phyloP scores from a whole-genome alignment of 306 rosid genomes.

The Cicer arietinum region DNA sequence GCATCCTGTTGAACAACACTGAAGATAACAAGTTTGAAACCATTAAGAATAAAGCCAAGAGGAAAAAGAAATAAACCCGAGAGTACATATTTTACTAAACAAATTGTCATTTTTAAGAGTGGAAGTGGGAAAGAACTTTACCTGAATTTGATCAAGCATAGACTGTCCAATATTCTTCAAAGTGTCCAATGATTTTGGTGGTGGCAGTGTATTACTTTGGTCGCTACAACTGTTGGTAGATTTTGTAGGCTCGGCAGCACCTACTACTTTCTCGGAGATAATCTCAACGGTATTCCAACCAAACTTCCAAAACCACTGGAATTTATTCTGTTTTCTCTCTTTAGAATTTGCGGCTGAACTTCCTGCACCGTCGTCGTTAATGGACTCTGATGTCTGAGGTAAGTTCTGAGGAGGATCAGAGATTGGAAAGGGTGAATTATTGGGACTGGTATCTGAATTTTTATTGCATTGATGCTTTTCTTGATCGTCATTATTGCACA shows the following conservation, averaged over 20 bases:
- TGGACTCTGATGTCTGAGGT: slow-evolving; percentile 53
- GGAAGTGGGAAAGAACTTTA: slow-evolving; percentile 42
- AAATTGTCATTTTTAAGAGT: slow-evolving; percentile 19
- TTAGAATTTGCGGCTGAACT: slow-evolving; percentile 51
- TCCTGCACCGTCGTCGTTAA: slow-evolving; percentile 43
- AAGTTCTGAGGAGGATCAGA: slow-evolving; percentile 52
- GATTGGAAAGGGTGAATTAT: slow-evolving; percentile 51
- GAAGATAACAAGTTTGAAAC: slow-evolving; percentile 25
- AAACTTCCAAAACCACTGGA: slow-evolving; percentile 84
- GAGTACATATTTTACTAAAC: not conserved
- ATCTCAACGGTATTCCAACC: slow-evolving; percentile 66
- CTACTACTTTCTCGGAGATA: slow-evolving; percentile 62
- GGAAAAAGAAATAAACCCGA: not conserved
- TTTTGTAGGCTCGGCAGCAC: slow-evolving; percentile 51
- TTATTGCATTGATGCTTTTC: slow-evolving; percentile 52
- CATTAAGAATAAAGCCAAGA: not conserved
- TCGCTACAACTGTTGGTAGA: slow-evolving; percentile 45
- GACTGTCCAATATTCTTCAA: slow-evolving; percentile 90
- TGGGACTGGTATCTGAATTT: slow-evolving; percentile 45
- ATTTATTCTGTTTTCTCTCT: slow-evolving; percentile 74
- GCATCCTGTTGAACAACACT: not conserved
- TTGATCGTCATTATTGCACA: slow-evolving; percentile 43
- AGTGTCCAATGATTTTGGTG: slow-evolving; percentile 54
- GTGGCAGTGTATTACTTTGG: slow-evolving; percentile 42
- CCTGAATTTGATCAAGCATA: slow-evolving; percentile 97